These are phyloP conservation scores for Chytriomyces confervae DNA, from an alignment of 192 early-diverging fungal genomes.

Conservation along the genomic window DNA sequence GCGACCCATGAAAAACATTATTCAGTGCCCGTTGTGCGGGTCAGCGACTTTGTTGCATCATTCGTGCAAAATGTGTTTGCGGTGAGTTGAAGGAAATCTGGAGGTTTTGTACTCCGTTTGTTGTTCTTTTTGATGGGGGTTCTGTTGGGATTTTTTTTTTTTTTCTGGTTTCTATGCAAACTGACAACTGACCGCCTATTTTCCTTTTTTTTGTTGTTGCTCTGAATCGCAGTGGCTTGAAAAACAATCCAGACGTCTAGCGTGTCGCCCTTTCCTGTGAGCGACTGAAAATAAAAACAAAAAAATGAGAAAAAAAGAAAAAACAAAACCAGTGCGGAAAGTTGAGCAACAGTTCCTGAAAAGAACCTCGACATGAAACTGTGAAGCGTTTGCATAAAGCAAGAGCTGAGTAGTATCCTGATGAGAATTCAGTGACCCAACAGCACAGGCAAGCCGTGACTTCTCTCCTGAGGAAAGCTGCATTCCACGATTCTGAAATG, in stretches of 20 bases:
- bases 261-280: background rate
- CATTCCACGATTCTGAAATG: too few species aligned
- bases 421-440: too few species aligned
- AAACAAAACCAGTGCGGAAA: background rate
- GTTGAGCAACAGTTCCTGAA: background rate
- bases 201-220: too few species aligned
- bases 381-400: too few species aligned
- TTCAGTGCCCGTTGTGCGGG: constrained; percentile 79
- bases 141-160: background rate
- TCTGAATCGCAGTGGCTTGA: background rate
- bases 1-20: constrained; percentile 50
- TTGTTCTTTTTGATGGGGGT: background rate
- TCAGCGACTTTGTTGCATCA: constrained; percentile 75
- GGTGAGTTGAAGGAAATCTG: background rate
- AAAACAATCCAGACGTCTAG: background rate
- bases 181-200: too few species aligned
- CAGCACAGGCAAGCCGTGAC: too few species aligned
- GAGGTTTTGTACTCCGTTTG: background rate
- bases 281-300: background rate
- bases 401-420: too few species aligned
- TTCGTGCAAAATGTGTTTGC: constrained; percentile 61
- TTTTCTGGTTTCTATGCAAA: background rate
- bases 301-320: background rate
- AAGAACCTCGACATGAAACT: too few species aligned
- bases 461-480: too few species aligned